A percentile compares a stretch with the other conserved stretches of the same genome.
Conservation (phyloP, 306 rosid genomes). For the Quercus berberidifolia region DNA sequence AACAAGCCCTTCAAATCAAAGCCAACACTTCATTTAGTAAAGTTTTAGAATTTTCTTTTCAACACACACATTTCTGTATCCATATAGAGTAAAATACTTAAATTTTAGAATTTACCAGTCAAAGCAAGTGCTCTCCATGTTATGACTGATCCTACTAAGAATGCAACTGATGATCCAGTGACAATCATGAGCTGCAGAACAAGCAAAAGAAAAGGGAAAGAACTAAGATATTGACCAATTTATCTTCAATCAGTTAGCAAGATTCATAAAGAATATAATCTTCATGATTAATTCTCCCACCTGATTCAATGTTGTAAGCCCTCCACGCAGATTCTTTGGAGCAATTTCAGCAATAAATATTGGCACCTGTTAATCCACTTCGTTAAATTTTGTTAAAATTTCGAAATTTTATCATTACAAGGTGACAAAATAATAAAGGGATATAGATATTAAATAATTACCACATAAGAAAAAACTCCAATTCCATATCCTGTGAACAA, state of each 20-base stretch:
- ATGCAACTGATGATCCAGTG: constrained; percentile 45
- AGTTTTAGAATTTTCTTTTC: too few species aligned
- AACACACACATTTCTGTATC: too few species aligned
- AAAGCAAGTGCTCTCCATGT: too few species aligned
- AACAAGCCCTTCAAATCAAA: constrained; percentile 49
- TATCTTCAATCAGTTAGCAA: neutral
- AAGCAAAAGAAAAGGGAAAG: neutral
- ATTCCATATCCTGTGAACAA: constrained; percentile 76
- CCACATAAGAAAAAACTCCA: constrained; percentile 86
- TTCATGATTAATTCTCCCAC: neutral
- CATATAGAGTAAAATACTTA: too few species aligned
- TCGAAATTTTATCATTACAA: constrained; percentile 2
- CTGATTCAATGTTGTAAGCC: constrained; percentile 42
- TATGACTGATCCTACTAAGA: constrained; percentile 13
- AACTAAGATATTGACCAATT: neutral
- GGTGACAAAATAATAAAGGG: neutral
- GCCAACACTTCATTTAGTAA: neutral
- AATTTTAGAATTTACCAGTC: too few species aligned
- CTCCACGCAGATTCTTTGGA: constrained; percentile 44
- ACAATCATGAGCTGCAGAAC: constrained; percentile 45
- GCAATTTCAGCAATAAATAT: constrained; percentile 37
- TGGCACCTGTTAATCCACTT: constrained; percentile 32
- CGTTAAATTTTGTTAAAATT: constrained; percentile 7
- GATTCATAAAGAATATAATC: neutral
- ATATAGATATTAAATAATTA: constrained; percentile 20